A percentile compares a stretch with the other conserved stretches of the same genome.
Evolutionary conservation across 305 asterid genomes (phyloP).

Genomic region (Solanum aculeatissimum): DNA sequence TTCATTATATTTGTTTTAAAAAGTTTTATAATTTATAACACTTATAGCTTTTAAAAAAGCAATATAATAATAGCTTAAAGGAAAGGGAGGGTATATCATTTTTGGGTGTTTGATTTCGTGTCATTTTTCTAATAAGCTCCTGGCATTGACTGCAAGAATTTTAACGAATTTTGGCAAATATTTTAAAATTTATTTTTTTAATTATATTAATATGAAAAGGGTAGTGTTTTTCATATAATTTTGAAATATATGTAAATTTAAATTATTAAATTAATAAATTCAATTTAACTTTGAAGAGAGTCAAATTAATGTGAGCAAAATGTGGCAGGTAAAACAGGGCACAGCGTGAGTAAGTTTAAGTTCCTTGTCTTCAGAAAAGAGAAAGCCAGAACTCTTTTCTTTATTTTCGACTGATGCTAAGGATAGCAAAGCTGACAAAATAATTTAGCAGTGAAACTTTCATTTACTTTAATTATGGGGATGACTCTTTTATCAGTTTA

Average conservation of each 20-base stretch:
- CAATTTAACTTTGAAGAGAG: background rate
- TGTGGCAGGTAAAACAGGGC: background rate
- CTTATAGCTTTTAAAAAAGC: no score
- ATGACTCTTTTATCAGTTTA: background rate
- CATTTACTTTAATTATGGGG: background rate
- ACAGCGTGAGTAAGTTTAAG: background rate
- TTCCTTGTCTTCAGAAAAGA: background rate
- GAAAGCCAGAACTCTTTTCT: background rate
- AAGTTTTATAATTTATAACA: no score
- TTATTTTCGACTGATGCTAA: background rate
- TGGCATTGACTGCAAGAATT: no score
- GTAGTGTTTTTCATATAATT: background rate
- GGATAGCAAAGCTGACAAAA: background rate
- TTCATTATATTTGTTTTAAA: no score
- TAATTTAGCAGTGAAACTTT: background rate
- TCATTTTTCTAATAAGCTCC: no score
- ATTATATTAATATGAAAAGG: background rate
- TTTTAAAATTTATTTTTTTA: background rate
- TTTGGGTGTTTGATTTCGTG: background rate
- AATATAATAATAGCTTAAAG: no score
- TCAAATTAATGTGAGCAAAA: background rate
- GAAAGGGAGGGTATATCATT: background rate
- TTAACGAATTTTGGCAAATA: background rate
- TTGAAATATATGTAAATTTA: background rate
- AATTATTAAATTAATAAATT: background rate